Evolutionary conservation across 257 asterid genomes (phyloP).

Genomic region (Nicotiana noctiflora): DNA sequence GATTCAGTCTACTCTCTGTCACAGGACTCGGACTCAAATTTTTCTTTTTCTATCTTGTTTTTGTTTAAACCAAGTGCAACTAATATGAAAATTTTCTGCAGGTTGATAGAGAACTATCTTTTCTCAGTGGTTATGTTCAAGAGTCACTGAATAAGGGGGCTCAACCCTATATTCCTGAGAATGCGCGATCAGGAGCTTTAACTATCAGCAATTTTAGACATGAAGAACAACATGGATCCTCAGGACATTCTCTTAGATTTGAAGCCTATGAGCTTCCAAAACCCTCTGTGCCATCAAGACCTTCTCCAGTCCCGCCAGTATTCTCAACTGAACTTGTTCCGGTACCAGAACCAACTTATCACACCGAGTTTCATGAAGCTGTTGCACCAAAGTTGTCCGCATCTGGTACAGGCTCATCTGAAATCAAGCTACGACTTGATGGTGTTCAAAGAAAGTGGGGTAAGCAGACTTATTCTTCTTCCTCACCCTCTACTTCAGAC

Average conservation of each 20-base stretch:
- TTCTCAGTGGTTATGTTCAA: slow-evolving; percentile 67
- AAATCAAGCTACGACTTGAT: slow-evolving; percentile 74
- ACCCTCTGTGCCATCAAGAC: slow-evolving; percentile 43
- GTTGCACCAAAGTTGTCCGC: slow-evolving; percentile 33
- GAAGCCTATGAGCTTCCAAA: slow-evolving; percentile 94
- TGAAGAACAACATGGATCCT: slow-evolving; percentile 60
- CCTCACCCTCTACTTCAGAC: slow-evolving; percentile 51
- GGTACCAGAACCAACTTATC: slow-evolving; percentile 53
- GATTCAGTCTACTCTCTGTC: not conserved
- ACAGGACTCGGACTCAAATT: not conserved
- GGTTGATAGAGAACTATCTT: slow-evolving; percentile 72
- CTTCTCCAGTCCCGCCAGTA: slow-evolving; percentile 33
- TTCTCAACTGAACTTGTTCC: slow-evolving; percentile 74
- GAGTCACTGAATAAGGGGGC: slow-evolving; percentile 81
- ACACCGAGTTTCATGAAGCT: slow-evolving; percentile 36
- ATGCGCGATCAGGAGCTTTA: slow-evolving; percentile 53
- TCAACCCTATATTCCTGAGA: slow-evolving; percentile 76
- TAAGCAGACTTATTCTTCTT: slow-evolving; percentile 42
- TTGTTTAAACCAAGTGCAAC: not conserved
- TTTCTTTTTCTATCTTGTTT: not conserved
- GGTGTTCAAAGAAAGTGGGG: slow-evolving; percentile 98
- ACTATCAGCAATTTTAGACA: slow-evolving; percentile 45
- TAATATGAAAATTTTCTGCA: slow-evolving; percentile 25
- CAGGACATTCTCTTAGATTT: slow-evolving; percentile 70
- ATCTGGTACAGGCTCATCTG: slow-evolving; percentile 48